These are phyloP conservation scores for Aegilops sharonensis DNA, from an alignment of 176 grass and related monocot genomes.

Conservation along the genomic window DNA sequence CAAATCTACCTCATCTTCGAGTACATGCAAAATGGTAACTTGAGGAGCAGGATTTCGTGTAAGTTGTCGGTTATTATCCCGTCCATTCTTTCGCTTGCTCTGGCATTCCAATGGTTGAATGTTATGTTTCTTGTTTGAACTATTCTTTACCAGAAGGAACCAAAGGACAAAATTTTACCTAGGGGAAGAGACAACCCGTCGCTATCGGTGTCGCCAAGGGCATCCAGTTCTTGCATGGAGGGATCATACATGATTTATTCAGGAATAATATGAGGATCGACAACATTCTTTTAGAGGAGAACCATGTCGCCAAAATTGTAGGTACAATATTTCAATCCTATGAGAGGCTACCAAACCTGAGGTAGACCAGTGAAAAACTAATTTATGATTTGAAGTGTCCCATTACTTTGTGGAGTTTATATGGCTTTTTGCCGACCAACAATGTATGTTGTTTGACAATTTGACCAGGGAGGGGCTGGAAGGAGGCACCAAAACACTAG, in stretches of 20 bases:
- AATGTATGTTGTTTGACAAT: constrained; percentile 15
- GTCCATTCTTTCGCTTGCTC: background rate
- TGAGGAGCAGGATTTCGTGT: constrained; percentile 83
- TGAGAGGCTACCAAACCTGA: constrained; percentile 54
- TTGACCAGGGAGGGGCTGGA: constrained; percentile 27
- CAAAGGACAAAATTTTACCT: constrained; percentile 63
- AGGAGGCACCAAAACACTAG: constrained; percentile 50
- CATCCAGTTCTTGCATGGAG: constrained; percentile 63
- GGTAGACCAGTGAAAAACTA: constrained; percentile 18
- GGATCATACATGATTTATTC: constrained; percentile 46
- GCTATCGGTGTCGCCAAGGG: constrained; percentile 69
- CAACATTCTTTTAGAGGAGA: constrained; percentile 82
- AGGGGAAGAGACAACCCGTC: constrained; percentile 76
- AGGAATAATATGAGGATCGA: constrained; percentile 80
- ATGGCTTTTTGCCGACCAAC: background rate
- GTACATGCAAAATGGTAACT: constrained; percentile 67
- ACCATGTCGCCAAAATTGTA: constrained; percentile 79
- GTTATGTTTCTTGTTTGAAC: background rate
- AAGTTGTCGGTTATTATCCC: background rate
- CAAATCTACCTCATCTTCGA: constrained; percentile 84
- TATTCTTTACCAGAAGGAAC: constrained; percentile 53
- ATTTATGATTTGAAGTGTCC: background rate
- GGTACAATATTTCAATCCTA: constrained; percentile 80
- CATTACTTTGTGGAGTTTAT: background rate
- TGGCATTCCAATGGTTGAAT: constrained; percentile 8